These are phyloP conservation scores for Discostella stelligeroides DNA, from an alignment of 108 stramenopile species.

Conservation along the genomic window DNA sequence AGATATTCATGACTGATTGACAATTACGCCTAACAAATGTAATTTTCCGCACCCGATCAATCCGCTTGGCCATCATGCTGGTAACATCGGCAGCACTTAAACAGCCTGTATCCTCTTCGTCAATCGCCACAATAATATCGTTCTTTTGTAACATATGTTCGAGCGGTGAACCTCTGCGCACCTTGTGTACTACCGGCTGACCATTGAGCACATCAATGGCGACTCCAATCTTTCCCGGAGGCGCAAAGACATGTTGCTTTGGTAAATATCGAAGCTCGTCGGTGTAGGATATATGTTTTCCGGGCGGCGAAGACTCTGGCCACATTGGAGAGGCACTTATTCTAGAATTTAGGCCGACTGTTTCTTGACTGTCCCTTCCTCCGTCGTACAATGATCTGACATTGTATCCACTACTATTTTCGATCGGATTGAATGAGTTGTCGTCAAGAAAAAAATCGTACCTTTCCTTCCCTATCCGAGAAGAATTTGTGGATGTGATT, in stretches of 20 bases:
- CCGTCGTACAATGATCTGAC: background rate
- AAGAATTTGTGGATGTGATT: background rate
- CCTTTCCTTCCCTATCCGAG: no score
- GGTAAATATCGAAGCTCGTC: constrained; percentile 12
- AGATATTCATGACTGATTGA: no score
- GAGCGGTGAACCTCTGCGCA: constrained; percentile 48
- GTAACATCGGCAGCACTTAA: constrained; percentile 56
- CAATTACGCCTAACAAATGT: constrained; percentile 50
- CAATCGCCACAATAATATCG: constrained; percentile 48
- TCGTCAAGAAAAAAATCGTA: constrained; percentile 37
- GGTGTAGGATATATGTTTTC: constrained; percentile 2
- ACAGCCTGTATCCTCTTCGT: constrained; percentile 50
- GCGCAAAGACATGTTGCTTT: constrained; percentile 40
- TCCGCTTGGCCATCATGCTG: constrained; percentile 56
- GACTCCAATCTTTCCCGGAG: constrained; percentile 52
- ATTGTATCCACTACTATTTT: background rate
- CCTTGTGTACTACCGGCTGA: constrained; percentile 49
- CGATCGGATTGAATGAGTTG: constrained; percentile 39
- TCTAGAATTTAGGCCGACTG: no score
- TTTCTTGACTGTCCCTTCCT: no score
- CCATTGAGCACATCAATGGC: constrained; percentile 52
- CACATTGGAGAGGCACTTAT: no score
- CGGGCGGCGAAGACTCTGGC: no score
- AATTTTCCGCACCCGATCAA: constrained; percentile 58
- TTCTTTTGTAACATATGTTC: constrained; percentile 40